These are phyloP conservation scores for Sanguinoderma infundibulare DNA, from an alignment of 1,284 basidiomycete species.

Conservation along the genomic window DNA sequence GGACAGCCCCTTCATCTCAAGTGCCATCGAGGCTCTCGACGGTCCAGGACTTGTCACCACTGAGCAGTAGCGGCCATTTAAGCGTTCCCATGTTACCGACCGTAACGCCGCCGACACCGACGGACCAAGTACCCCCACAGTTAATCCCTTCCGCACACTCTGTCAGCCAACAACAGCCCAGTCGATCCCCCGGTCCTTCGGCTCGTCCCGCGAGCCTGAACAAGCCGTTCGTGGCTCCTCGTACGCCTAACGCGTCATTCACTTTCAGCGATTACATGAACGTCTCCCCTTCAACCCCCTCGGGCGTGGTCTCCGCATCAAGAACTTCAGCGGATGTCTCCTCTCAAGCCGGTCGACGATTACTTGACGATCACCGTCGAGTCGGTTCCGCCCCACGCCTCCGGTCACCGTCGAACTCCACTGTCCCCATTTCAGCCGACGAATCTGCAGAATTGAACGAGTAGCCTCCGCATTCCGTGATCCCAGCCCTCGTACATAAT, in stretches of 20 bases:
- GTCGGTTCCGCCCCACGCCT: slow-evolving; percentile 10
- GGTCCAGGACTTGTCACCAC: slow-evolving; percentile 1
- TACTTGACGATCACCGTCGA: slow-evolving; percentile 71
- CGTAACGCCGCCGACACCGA: slow-evolving; percentile 45
- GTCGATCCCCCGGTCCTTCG: background rate
- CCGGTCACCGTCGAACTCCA: slow-evolving; percentile 3
- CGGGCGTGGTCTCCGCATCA: slow-evolving; percentile 35
- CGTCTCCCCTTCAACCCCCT: slow-evolving; percentile 65
- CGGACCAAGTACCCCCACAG: slow-evolving; percentile 30
- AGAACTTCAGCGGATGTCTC: slow-evolving; percentile 52
- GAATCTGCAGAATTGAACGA: slow-evolving; percentile 21
- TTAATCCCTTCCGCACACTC: slow-evolving; percentile 33
- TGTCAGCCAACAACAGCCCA: slow-evolving; percentile 13
- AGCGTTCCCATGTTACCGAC: slow-evolving; percentile 30
- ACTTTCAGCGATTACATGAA: slow-evolving; percentile 76
- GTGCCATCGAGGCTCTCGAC: slow-evolving; percentile 4
- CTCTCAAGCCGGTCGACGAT: slow-evolving; percentile 65
- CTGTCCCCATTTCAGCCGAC: slow-evolving; percentile 20
- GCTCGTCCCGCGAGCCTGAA: slow-evolving; percentile 6
- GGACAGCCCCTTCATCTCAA: slow-evolving; percentile 4
- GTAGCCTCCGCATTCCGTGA: background rate
- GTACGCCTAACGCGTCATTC: slow-evolving; percentile 53
- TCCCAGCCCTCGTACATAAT: slow-evolving; percentile 2
- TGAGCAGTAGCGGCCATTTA: slow-evolving; percentile 8
- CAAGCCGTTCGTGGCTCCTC: slow-evolving; percentile 36